These are phyloP conservation scores for Tanacetum coccineum DNA, from an alignment of 129 eudicot genomes.

Conservation along the genomic window DNA sequence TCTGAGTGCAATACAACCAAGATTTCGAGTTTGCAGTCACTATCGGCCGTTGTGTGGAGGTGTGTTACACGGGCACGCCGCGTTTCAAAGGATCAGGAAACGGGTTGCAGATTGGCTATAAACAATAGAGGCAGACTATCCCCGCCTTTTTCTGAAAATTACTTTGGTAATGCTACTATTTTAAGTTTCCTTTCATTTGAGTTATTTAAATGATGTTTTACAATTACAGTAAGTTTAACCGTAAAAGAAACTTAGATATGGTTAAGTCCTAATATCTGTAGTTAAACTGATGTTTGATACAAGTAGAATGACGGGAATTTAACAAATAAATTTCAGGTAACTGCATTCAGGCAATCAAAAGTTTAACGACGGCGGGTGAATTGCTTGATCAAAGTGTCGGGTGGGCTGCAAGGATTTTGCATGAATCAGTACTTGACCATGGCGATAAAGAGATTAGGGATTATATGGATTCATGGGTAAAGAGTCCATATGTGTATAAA, in stretches of 20 bases:
- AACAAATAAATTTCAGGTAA: constrained; percentile 13
- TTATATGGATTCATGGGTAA: constrained; percentile 31
- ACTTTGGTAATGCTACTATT: constrained; percentile 34
- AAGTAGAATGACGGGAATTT: background rate
- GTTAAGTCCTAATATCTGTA: no score
- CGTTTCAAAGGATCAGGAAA: constrained; percentile 22
- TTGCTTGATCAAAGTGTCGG: constrained; percentile 33
- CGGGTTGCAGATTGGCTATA: constrained; percentile 28
- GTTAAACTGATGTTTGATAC: no score
- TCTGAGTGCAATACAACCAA: constrained; percentile 20
- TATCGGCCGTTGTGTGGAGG: constrained; percentile 50
- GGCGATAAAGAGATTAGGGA: constrained; percentile 28
- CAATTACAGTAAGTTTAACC: no score
- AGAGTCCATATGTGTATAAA: constrained; percentile 32
- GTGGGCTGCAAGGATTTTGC: constrained; percentile 52
- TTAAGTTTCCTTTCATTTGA: no score
- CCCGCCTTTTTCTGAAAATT: constrained; percentile 45
- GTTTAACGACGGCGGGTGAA: constrained; percentile 19
- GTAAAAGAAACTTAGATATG: no score
- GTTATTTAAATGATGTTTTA: no score
- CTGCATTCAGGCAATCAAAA: constrained; percentile 16
- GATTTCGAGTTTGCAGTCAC: constrained; percentile 47
- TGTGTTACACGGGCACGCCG: constrained; percentile 41
- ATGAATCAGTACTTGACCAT: constrained; percentile 38
- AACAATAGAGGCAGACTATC: constrained; percentile 42